Evolutionary conservation across 495 filamentous ascomycete species (phyloP).

Genomic region (Penicillium egyptiacum): DNA sequence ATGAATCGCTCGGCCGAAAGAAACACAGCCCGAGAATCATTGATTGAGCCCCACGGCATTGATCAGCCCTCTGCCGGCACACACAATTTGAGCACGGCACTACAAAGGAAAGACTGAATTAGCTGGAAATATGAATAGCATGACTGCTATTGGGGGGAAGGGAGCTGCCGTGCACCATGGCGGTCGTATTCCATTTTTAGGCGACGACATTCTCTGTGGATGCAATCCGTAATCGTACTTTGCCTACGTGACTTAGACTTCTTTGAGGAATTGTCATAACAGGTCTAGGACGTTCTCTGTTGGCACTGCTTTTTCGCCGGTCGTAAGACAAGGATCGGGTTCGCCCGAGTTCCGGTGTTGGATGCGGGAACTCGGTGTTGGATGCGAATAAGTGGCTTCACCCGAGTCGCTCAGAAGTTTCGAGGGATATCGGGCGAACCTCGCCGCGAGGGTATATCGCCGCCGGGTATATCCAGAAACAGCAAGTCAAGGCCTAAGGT

Average conservation of each 20-base stretch:
- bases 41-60: background rate
- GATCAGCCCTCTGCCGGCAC: background rate
- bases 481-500: background rate
- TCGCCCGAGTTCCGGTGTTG: background rate
- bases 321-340: conserved; percentile 1
- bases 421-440: background rate
- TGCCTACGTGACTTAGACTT: background rate
- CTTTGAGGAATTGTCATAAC: background rate
- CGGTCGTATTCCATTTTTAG: background rate
- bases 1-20: too few species aligned
- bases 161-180: background rate
- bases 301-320: background rate
- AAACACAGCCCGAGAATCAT: too few species aligned
- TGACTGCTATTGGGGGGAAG: background rate
- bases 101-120: background rate
- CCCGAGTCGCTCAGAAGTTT: background rate
- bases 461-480: conserved; percentile 6
- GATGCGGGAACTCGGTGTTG: too few species aligned
- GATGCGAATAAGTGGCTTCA: background rate
- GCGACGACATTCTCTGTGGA: background rate
- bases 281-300: background rate
- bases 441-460: background rate
- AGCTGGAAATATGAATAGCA: background rate
- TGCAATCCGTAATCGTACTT: background rate
- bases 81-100: background rate